Base-by-base conservation (phyloP, 805 yeast genomes). In the Lipomyces spencermartinsiae region DNA sequence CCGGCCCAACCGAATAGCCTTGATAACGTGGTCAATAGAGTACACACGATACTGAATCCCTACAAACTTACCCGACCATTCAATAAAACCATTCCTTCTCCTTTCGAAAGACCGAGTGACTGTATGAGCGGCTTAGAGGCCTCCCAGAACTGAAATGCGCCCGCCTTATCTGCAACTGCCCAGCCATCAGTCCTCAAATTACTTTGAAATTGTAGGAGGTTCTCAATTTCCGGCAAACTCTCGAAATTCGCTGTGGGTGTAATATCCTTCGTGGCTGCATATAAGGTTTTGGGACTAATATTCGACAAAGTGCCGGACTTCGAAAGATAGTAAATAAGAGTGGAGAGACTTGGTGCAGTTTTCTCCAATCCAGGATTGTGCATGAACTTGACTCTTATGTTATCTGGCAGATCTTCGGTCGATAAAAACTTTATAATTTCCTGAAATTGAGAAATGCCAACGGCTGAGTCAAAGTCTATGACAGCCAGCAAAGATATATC, bases 381-480 rank as follows among this genome's bases (percentile, higher is more conserved):
- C 61, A 69, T 34, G 29, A 69, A 68, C 29, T 61, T 56, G 12
- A 61, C 31, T 25, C 55, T 56, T 37, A 63, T n/a, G 49, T 59
- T 63, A 19, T 43, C 19, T 16, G 19, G 31, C 33, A 35, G 33
- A 16, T 46, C 65, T 12, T 35, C 43, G 8, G 53, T 10, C 10
- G 37, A 19, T 31, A 70, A 25, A 31, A 59, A 65, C 16, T 55
- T 34, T 25, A 68, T 25, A 2, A 55, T 59, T 31, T 64, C 69
- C 53, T 55, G 37, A 31, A 63, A 60, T 39, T 57, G 65, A 9
- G 33, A 14, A 16, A 69, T 34, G 4, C 73, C 73, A 37, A 49
- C 59, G 2, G 55, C 35, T 6, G 73, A 65, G 49, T 70, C 73
- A 16, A 70, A 58, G 58, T 70, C 73, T 5, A 67, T 61, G 10